Conservation (phyloP, 495 filamentous ascomycete species). For the Symbiotaphrina buchneri region DNA sequence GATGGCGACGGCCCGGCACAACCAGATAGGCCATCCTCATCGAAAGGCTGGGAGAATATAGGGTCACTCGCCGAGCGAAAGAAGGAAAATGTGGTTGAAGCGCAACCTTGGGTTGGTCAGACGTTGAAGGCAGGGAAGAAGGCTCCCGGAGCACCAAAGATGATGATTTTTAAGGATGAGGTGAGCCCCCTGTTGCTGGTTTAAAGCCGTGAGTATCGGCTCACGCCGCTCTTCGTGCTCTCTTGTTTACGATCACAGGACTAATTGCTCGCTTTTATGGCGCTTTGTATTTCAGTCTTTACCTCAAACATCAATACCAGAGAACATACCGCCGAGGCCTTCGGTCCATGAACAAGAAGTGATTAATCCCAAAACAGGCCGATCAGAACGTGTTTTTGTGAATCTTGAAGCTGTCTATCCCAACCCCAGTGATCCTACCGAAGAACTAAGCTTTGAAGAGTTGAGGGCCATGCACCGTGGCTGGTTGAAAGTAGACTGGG, state of each 20-base stretch:
- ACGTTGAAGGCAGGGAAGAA: conserved; percentile 73
- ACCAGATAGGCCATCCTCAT: conserved; percentile 20
- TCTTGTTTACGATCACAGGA: conserved; percentile 90
- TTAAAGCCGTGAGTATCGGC: too few relatives aligned
- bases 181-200: conserved; percentile 33
- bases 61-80: conserved; percentile 65
- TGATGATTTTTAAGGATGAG: conserved; percentile 88
- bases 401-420: conserved; percentile 72
- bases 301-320: conserved; percentile 10
- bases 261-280: conserved; percentile 59
- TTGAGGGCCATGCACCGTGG: conserved; percentile 58
- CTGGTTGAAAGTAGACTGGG: conserved; percentile 29
- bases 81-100: conserved; percentile 80
- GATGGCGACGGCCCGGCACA: conserved; percentile 34
- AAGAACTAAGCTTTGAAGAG: conserved; percentile 79
- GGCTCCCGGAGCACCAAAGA: conserved; percentile 49
- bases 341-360: conserved; percentile 42
- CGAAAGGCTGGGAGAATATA: conserved; percentile 82
- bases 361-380: conserved; percentile 55
- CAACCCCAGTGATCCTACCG: conserved; percentile 35
- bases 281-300: conserved; percentile 27
- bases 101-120: conserved; percentile 82
- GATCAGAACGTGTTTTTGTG: conserved; percentile 66
- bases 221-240: conserved; percentile 6
- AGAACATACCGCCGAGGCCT: conserved; percentile 23